These are phyloP conservation scores for Fagopyrum tataricum DNA, from an alignment of 148 eudicot species.

Conservation along the genomic window DNA sequence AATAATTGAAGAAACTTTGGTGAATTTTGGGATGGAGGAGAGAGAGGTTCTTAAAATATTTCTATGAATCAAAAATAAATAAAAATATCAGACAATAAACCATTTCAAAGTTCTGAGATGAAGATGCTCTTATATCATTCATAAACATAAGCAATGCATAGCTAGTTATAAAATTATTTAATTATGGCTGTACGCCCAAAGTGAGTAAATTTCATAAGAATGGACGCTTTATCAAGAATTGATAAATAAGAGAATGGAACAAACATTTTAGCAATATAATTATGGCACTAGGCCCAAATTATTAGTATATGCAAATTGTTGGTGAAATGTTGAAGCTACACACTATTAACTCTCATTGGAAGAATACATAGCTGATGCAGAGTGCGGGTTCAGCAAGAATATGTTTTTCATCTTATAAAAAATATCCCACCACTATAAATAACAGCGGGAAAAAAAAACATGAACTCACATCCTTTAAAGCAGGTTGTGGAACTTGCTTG, in stretches of 20 bases:
- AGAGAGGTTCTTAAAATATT: no score
- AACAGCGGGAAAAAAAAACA: background rate
- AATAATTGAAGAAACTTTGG: no score
- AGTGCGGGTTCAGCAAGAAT: no score
- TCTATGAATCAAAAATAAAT: no score
- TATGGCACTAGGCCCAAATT: background rate
- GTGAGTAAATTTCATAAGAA: background rate
- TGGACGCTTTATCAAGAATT: background rate
- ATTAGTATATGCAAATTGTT: background rate
- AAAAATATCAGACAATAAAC: no score
- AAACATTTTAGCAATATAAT: background rate
- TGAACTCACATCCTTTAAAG: constrained; percentile 66
- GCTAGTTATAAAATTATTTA: no score
- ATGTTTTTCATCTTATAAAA: background rate
- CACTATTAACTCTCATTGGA: background rate
- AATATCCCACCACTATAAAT: background rate
- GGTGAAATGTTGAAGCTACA: background rate
- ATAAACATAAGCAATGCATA: no score
- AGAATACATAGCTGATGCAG: background rate
- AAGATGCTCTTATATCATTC: no score
- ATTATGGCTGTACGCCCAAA: background rate
- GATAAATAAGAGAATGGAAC: background rate
- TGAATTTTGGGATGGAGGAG: no score
- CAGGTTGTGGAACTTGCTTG: constrained; percentile 68
- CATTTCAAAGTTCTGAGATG: no score